Base-by-base conservation (phyloP, 2,329 filamentous ascomycete species). In the Exophiala viscosa region DNA sequence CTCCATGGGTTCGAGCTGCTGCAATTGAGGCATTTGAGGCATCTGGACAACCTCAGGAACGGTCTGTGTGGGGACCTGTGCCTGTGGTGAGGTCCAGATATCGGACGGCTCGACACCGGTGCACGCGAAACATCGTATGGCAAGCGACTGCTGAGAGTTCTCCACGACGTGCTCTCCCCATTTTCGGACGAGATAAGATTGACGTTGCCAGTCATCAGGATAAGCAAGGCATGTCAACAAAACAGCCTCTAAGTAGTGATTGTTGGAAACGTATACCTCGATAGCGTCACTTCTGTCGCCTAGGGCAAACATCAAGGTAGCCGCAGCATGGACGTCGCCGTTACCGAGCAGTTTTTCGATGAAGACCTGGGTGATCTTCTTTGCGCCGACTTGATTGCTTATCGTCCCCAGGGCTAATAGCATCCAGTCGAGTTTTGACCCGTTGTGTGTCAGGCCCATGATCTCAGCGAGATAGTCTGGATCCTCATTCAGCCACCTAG, bases 341-440 rank as follows among this genome's bases (percentile, higher is more conserved):
- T 86, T 88, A 68, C 95, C 90, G 1, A 99, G 79, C 1, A 99
- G 77, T 45, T 90, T 85, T 68, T 96, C 91, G 1, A 96, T 89
- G 62, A 96, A 96, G 2, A 90, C 86, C 52, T 92, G 87, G 1
- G 89, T 90, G 13, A 97, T 83, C 68, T 95, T 95, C 67, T 95
- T 91, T 64, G 95, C 88, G 1, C 90, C 90, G 34, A 83, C 78
- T 56, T 83, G 77, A 2, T 84, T 81, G 46, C 88, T 90, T 71
- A 97, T 95, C 36, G 89, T 88, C 65, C 89, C 95, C 46, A 99
- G 73, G 9, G 93, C 92, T 33, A 99, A 75, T 53, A 97, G 74
- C 90, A 99, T 96, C 93, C 93, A 99, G 70, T 97, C 93, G 0
- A 89, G 88, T 2, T 88, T 90, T 8, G 90, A 92, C 80, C 93